Evolutionary conservation across 2,329 filamentous ascomycete species (phyloP).

Genomic region (Neopestalotiopsis clavispora): DNA sequence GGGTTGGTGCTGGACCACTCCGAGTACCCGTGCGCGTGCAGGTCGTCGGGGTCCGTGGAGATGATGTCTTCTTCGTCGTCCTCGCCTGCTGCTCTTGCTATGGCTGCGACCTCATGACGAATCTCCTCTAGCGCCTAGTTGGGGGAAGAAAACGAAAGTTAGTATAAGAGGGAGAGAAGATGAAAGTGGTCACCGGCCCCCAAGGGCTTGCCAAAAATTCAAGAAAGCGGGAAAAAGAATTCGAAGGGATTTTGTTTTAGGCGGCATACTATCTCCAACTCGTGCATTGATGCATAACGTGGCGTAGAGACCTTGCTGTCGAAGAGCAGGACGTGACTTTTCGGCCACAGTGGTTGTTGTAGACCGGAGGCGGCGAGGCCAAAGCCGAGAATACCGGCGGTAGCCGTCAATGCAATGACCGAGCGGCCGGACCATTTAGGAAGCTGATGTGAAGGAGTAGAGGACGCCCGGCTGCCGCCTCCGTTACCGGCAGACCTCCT

Average conservation of each 20-base stretch:
- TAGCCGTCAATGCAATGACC: slow-evolving; percentile 33
- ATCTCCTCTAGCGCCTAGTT: slow-evolving; percentile 62
- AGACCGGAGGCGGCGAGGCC: slow-evolving; percentile 32
- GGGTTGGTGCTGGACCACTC: slow-evolving; percentile 69
- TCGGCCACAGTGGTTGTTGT: slow-evolving; percentile 23
- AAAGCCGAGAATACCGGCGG: slow-evolving; percentile 35
- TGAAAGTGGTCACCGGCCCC: neutral
- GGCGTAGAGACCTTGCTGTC: slow-evolving; percentile 33
- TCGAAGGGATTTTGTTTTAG: neutral
- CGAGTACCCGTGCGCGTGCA: slow-evolving; percentile 68
- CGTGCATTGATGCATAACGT: slow-evolving; percentile 51
- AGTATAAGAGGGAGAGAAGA: slow-evolving; percentile 16
- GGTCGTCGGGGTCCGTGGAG: slow-evolving; percentile 66
- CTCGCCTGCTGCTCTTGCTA: too few species aligned
- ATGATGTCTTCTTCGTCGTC: slow-evolving; percentile 57
- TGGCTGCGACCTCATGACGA: slow-evolving; percentile 43
- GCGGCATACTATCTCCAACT: slow-evolving; percentile 54
- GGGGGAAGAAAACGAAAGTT: neutral
- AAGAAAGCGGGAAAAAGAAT: neutral
- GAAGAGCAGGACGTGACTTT: slow-evolving; percentile 30
- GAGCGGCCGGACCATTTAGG: slow-evolving; percentile 36
- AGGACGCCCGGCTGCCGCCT: slow-evolving; percentile 20
- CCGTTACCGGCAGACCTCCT: slow-evolving; percentile 24
- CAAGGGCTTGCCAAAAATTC: too few species aligned
- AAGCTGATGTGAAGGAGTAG: slow-evolving; percentile 21